Evolutionary conservation across 2,329 filamentous ascomycete genomes (phyloP), one percentile per base, ranked within the genome.

Genomic region (Escovopsis weberi): DNA sequence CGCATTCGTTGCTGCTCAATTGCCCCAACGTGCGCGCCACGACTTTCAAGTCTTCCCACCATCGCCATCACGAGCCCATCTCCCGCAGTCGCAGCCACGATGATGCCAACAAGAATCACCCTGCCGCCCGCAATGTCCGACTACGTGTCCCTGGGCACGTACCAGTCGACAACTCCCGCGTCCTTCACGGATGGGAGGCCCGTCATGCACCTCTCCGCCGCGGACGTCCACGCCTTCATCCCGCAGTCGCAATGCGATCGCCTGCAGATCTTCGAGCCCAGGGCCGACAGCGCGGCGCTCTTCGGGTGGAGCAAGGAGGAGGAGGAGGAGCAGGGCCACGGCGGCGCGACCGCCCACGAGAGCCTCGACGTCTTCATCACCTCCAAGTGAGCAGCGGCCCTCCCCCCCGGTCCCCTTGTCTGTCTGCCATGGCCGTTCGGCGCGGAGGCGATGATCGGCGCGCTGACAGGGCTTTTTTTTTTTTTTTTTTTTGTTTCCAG

Each of bases 121-220:
- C 63, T 63, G 3, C 65, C 75, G 26, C 81, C 80, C 5, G 63
- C 68, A 12, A 54, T 68, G 12, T 66, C 66, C 33, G 73, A 78
- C 55, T 88, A 78, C 60, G 77, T 71, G 32, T 65, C 74, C 4
- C 69, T 88, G 38, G 65, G 70, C 45, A 78, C 85, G 47, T 82
- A 86, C 56, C 75, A 85, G 58, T 68, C 77, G 41, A 76, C 79
- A 54, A 89, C 84, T 1, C 84, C 84, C 1, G 67, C 69, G 45
- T 80, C 74, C 36, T 89, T 88, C 62, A 80, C 79, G 52, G 74
- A 71, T 51, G 75, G 74, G 26, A 84, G 82, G 54, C 77, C 83
- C 1, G 71, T 88, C 37, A 70, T 88, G 4, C 75, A 88, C 60
- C 74, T 73, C 50, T 74, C 80, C 53, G 67, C 72, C 34, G 51